A percentile compares a stretch with the other conserved stretches of the same genome.
Conservation (phyloP, 2,329 filamentous ascomycete genomes). For the Periconia sp. region DNA sequence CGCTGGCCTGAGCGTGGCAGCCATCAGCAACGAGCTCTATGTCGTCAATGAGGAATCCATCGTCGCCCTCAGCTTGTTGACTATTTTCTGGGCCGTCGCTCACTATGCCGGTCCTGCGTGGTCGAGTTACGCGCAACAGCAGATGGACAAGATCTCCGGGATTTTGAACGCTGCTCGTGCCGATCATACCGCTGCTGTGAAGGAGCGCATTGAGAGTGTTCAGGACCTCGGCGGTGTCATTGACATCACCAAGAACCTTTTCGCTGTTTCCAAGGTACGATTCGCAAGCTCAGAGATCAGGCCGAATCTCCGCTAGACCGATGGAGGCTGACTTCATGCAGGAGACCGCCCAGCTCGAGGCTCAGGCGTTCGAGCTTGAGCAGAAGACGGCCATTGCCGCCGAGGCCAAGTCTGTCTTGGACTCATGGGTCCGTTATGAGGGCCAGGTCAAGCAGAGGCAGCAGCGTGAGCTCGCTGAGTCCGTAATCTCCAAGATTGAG, state of each 20-base stretch:
- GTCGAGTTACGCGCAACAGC: conserved; percentile 86
- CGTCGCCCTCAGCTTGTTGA: conserved; percentile 88
- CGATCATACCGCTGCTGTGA: conserved; percentile 95
- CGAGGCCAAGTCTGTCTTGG: conserved; percentile 94
- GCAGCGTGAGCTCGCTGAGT: conserved; percentile 93
- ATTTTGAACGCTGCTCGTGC: conserved; percentile 93
- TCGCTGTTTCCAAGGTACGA: conserved; percentile 94
- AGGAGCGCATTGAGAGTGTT: conserved; percentile 91
- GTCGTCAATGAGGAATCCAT: conserved; percentile 99
- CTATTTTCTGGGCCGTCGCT: conserved; percentile 89
- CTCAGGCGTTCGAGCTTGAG: conserved; percentile 95
- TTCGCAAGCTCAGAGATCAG: too few relatives aligned
- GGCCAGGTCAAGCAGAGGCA: conserved; percentile 98
- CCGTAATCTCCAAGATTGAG: conserved; percentile 94
- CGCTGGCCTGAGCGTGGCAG: conserved; percentile 88
- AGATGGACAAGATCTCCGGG: conserved; percentile 90
- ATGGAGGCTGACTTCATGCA: conserved; percentile 49
- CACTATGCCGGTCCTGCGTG: conserved; percentile 94
- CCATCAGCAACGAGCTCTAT: conserved; percentile 99
- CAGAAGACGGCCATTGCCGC: conserved; percentile 89
- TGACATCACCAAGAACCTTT: conserved; percentile 95
- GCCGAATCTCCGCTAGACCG: conserved; percentile 28
- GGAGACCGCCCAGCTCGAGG: conserved; percentile 97
- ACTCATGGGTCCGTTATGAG: conserved; percentile 99
- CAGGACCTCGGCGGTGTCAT: conserved; percentile 94